These are phyloP conservation scores for Botryotinia narcissicola DNA, from an alignment of 2,329 filamentous ascomycete species.

Conservation along the genomic window DNA sequence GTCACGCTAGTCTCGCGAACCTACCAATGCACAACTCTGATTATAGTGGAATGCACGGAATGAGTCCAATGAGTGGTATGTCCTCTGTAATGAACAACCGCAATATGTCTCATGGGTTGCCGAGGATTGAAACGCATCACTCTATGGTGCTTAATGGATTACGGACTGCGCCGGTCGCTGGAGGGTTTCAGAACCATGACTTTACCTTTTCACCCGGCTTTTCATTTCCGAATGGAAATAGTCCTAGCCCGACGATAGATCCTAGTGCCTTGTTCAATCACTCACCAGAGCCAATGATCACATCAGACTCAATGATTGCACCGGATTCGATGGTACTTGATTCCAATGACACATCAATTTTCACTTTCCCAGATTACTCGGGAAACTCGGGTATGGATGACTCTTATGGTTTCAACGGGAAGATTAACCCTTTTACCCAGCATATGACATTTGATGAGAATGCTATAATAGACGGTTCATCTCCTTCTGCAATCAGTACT, in stretches of 20 bases:
- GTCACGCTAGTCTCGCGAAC: slow-evolving; percentile 72
- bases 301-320: slow-evolving; percentile 36
- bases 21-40: slow-evolving; percentile 61
- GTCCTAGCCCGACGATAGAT: slow-evolving; percentile 67
- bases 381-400: slow-evolving; percentile 66
- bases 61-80: slow-evolving; percentile 52
- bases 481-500: slow-evolving; percentile 92
- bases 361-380: slow-evolving; percentile 57
- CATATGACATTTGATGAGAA: slow-evolving; percentile 70
- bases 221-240: slow-evolving; percentile 35
- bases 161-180: slow-evolving; percentile 72
- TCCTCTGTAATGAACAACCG: slow-evolving; percentile 65
- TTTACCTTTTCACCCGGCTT: slow-evolving; percentile 66
- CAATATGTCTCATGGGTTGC: slow-evolving; percentile 64
- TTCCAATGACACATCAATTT: slow-evolving; percentile 58
- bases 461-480: slow-evolving; percentile 86
- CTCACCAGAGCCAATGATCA: slow-evolving; percentile 58
- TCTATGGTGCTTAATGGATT: slow-evolving; percentile 65
- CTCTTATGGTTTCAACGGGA: slow-evolving; percentile 74
- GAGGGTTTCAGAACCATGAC: slow-evolving; percentile 63
- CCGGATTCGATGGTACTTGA: slow-evolving; percentile 65
- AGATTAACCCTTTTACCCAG: slow-evolving; percentile 63
- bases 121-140: slow-evolving; percentile 76
- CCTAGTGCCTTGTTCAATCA: slow-evolving; percentile 76
- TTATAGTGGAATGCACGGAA: slow-evolving; percentile 47